These are phyloP conservation scores for Casuarina cunninghamiana DNA, from an alignment of 306 rosid genomes.

Conservation along the genomic window DNA sequence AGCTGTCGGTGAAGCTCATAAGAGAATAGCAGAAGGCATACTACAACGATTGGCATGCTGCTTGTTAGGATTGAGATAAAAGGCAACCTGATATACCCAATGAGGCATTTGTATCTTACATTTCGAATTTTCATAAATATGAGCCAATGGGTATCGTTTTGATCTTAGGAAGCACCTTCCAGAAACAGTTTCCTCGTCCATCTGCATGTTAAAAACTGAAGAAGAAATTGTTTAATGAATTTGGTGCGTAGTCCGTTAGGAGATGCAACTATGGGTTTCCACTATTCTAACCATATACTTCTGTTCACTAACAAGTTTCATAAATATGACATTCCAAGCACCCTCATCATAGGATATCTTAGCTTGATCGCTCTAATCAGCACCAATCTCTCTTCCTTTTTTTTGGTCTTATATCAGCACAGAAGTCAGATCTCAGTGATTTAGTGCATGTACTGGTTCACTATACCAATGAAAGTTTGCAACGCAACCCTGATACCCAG, in stretches of 20 bases:
- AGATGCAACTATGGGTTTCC: background rate
- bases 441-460: background rate
- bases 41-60: conserved; percentile 41
- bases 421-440: background rate
- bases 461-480: background rate
- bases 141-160: conserved; percentile 67
- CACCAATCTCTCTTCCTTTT: background rate
- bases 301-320: background rate
- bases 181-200: conserved; percentile 62
- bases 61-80: conserved; percentile 27
- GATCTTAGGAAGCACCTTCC: conserved; percentile 56
- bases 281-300: background rate
- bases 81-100: conserved; percentile 18
- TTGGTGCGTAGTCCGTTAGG: background rate
- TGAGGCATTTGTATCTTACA: conserved; percentile 43
- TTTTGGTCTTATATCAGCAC: background rate
- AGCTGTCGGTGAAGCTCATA: conserved; percentile 76
- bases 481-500: background rate
- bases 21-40: conserved; percentile 69
- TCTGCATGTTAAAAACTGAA: conserved; percentile 55
- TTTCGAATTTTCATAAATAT: conserved; percentile 74
- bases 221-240: conserved; percentile 5
- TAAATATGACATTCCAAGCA: background rate
- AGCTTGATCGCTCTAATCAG: background rate
- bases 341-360: background rate